These are phyloP conservation scores for Parachaetomium inaequale DNA, from an alignment of 495 filamentous ascomycete species.

Conservation along the genomic window DNA sequence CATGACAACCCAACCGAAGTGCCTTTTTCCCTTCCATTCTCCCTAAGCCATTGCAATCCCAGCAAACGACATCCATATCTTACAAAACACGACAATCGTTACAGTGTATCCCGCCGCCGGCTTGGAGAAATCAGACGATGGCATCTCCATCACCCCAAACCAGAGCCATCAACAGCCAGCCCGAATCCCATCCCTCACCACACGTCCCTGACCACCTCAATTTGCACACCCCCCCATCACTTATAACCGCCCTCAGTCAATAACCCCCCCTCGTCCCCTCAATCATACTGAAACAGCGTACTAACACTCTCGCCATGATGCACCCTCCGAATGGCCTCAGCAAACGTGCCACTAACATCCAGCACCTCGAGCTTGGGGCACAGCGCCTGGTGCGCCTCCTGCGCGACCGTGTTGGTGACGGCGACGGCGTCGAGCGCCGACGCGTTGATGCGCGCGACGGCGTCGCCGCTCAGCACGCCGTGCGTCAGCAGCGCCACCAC, in stretches of 20 bases:
- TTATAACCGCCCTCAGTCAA: background rate
- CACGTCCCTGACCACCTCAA: background rate
- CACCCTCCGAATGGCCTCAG: constrained; percentile 92
- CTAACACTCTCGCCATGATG: constrained; percentile 98
- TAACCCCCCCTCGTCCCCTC: background rate
- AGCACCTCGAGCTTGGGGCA: constrained; percentile 88
- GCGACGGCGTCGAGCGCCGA: constrained; percentile 85
- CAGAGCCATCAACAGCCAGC: too few relatives aligned
- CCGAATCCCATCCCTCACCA: too few relatives aligned
- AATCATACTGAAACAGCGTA: constrained; percentile 86
- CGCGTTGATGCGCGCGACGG: constrained; percentile 88
- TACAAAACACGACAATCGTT: too few relatives aligned
- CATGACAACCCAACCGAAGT: background rate
- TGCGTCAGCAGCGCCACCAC: constrained; percentile 93
- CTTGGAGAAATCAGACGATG: too few relatives aligned
- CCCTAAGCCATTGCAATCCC: background rate
- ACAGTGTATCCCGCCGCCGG: too few relatives aligned
- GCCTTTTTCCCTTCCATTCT: background rate
- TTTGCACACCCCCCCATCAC: background rate
- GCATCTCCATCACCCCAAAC: too few relatives aligned
- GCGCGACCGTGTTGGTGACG: constrained; percentile 91
- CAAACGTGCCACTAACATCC: constrained; percentile 86
- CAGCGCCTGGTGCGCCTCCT: constrained; percentile 64
- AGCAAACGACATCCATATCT: background rate
- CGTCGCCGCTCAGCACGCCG: constrained; percentile 90